Base-by-base conservation (phyloP, 345 rosid genomes). In the Salix brachista region DNA sequence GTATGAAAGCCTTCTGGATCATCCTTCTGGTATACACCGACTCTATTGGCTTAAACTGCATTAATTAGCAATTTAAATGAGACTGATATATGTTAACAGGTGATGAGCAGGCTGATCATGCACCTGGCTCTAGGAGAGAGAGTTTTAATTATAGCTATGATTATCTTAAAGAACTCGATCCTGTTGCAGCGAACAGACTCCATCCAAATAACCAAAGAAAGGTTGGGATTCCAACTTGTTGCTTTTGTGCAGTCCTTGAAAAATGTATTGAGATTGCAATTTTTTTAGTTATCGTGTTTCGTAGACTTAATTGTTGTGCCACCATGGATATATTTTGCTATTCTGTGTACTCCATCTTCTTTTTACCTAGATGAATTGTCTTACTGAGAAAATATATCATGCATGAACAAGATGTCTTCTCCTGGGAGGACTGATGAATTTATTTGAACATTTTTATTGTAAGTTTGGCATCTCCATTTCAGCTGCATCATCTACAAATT, bases 201-300 rank as follows among this genome's bases (percentile, higher is more conserved):
- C 99, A 93, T 78, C 98, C 98, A 14, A 94, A 96, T 84, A 91
- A 96, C 78, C 83, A 75, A 42, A 87, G 99, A 89, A 96, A 94
- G 76, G 99, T 96, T 74, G 34, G 83, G 58, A 46, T 42, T 70
- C 50, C 28, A 68, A 21, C n/a, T 70, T 39, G 9, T 66, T 8
- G 23, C 37, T 76, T 19, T 12, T 12, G 18, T 64, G 4, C 32
- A 37, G 70, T 39, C 34, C 48, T 65, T 30, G 56, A 67, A 9
- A 26, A 48, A 19, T 65, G 67, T 70, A 34, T 12, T 32, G 56
- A 62, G 41, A 13, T 44, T 37, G 16, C 37, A 52, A 74, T 48
- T 79, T 17, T 52, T 50, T 14, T 75, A 23, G 5, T 16, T 46
- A 13, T 11, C 65, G 12, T 41, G 50, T 72, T 76, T 44, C 4